phyloP scores from a whole-genome alignment of 2,329 filamentous ascomycete genomes.

The Clonostachys byssicola region DNA sequence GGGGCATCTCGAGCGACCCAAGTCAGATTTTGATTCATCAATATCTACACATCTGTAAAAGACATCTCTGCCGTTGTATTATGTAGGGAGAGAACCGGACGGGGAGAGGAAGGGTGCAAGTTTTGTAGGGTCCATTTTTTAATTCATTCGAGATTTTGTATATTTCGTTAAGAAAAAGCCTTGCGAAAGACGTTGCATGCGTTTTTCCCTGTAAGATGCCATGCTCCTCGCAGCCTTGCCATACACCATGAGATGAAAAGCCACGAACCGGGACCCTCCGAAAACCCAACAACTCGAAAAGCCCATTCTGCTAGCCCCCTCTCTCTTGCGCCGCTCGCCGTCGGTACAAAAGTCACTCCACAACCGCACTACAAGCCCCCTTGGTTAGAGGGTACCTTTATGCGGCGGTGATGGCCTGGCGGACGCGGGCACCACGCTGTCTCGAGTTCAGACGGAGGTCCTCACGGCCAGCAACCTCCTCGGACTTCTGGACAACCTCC shows the following conservation, averaged over 20 bases:
- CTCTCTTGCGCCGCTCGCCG: no score
- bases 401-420: slow-evolving; percentile 61
- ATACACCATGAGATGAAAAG: slow-evolving; percentile 7
- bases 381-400: slow-evolving; percentile 28
- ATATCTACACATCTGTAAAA: no score
- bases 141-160: not conserved
- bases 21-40: no score
- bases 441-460: slow-evolving; percentile 74
- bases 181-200: slow-evolving; percentile 2
- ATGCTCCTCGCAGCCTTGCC: slow-evolving; percentile 9
- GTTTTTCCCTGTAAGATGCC: slow-evolving; percentile 5
- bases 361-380: no score
- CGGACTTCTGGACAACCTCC: slow-evolving; percentile 91
- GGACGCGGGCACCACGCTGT: slow-evolving; percentile 76
- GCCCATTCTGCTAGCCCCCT: no score
- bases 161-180: not conserved
- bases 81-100: no score
- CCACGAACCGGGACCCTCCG: slow-evolving; percentile 1
- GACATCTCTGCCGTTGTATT: no score
- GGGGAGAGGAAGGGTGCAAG: no score
- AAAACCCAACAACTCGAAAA: no score
- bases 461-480: slow-evolving; percentile 72
- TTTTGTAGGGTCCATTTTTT: not conserved
- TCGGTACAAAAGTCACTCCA: no score
- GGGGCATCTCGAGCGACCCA: no score